Evolutionary conservation across 306 rosid species (phyloP).

Genomic region (Cucumis hystrix): DNA sequence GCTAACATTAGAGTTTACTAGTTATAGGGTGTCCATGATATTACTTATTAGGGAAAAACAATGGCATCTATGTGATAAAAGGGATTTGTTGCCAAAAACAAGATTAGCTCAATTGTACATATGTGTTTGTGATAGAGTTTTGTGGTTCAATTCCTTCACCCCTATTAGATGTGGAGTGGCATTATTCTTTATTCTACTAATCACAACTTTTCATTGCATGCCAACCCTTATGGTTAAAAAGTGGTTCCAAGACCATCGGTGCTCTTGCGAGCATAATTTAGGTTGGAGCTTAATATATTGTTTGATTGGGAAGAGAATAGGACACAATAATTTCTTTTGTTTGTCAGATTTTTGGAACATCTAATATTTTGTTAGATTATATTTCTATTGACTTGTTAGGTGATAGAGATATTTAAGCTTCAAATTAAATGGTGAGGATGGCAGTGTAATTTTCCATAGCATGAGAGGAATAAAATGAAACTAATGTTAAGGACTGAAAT

Average conservation of each 20-base stretch:
- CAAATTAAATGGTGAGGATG: background rate
- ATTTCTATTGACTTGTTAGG: background rate
- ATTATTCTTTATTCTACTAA: too few species aligned
- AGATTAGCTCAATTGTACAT: too few species aligned
- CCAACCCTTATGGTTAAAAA: too few species aligned
- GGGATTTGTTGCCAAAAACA: too few species aligned
- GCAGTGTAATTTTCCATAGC: too few species aligned
- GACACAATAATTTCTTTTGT: background rate
- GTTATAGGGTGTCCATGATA: background rate
- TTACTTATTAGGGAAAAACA: background rate
- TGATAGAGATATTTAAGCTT: background rate
- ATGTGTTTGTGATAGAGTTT: too few species aligned
- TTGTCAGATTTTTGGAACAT: background rate
- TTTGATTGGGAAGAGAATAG: background rate
- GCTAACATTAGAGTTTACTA: background rate
- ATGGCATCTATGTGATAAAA: background rate
- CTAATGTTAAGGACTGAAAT: background rate
- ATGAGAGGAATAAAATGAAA: background rate
- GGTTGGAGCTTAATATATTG: background rate
- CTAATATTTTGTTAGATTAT: background rate
- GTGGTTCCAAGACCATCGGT: too few species aligned
- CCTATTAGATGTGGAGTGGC: too few species aligned
- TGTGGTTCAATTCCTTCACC: too few species aligned
- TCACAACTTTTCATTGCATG: too few species aligned
- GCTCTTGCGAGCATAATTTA: too few species aligned